Evolutionary conservation across 1,139 yeast genomes (phyloP), one percentile per base, ranked within the genome.

Genomic region (Yamadazyma taylorii): DNA sequence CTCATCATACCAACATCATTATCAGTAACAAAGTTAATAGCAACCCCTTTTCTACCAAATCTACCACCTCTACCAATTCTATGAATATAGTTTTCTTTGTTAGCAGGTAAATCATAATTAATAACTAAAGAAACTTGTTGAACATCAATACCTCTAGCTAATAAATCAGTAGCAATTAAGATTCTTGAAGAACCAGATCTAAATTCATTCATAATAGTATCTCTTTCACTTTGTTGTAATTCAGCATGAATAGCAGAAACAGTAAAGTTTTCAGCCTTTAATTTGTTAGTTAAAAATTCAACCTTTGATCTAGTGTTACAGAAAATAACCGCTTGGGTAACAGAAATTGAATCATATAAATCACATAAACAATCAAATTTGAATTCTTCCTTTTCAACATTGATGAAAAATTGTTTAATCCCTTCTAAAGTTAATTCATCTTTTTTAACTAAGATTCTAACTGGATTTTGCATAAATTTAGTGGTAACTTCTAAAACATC

Each of bases 21-120:
- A 59, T 78, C 80, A 53, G 97, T 89, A 66, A 90, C 95, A 58
- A 92, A 85, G 83, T 92, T 92, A 79, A 92, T 89, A 60, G 98
- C 97, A 64, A 90, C 96, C 84, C 98, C 98, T 83, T 92, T 92
- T 75, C 98, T 84, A 78, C 98, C 98, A 78, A 92, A 92, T 78
- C 98, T 92, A 78, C 98, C 98, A 78, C 96, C 95, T 80, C 98
- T 87, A 81, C 98, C 98, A 61, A 92, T 92, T 83, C 98, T 85
- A 79, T 92, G 98, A 64, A 92, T 88, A 72, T 92, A 92, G 85
- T 92, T 90, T 75, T 92, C 97, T 72, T 89, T 86, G 83, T 90
- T 88, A 62, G 89, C 78, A 58, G 98, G 98, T 69, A 92, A 79
- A 69, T 92, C 98, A 77, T 86, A 92, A 83, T 92, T 92, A 69